phyloP scores from a whole-genome alignment of 306 rosid species.

The Corylus americana region DNA sequence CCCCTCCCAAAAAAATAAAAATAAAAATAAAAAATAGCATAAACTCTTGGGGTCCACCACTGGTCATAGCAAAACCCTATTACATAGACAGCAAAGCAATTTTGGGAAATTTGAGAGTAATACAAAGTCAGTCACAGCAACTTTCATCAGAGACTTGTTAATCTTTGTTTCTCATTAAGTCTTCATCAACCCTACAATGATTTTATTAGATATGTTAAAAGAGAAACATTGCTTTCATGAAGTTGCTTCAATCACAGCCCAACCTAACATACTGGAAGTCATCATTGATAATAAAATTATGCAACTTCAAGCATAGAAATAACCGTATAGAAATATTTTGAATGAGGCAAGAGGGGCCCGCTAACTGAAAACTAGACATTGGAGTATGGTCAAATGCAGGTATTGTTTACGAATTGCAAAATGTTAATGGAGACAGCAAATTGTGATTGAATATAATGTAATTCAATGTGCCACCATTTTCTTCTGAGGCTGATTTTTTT shows the following conservation, averaged over 20 bases:
- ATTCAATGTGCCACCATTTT: not conserved
- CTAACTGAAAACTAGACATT: not conserved
- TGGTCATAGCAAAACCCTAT: not conserved
- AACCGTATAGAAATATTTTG: not conserved
- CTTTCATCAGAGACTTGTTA: not conserved
- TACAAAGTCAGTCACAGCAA: not conserved
- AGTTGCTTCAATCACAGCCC: not conserved
- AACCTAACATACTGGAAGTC: not conserved
- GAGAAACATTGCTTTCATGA: not conserved
- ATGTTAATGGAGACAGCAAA: not conserved
- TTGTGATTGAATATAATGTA: not conserved
- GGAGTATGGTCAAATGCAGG: not conserved
- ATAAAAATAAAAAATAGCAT: not conserved
- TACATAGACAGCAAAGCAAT: not conserved
- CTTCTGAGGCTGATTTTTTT: not conserved
- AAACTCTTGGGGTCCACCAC: not conserved
- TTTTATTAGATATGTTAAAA: not conserved
- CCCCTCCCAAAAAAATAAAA: not conserved
- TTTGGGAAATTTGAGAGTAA: not conserved
- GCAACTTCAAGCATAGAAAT: not conserved
- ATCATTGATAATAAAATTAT: not conserved
- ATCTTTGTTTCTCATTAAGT: not conserved
- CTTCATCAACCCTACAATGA: not conserved
- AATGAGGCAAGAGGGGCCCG: not conserved
- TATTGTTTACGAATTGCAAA: not conserved